These are phyloP conservation scores for Anthoceros angustus DNA, from an alignment of 225 moss, liverwort and hornwort species.

Conservation along the genomic window DNA sequence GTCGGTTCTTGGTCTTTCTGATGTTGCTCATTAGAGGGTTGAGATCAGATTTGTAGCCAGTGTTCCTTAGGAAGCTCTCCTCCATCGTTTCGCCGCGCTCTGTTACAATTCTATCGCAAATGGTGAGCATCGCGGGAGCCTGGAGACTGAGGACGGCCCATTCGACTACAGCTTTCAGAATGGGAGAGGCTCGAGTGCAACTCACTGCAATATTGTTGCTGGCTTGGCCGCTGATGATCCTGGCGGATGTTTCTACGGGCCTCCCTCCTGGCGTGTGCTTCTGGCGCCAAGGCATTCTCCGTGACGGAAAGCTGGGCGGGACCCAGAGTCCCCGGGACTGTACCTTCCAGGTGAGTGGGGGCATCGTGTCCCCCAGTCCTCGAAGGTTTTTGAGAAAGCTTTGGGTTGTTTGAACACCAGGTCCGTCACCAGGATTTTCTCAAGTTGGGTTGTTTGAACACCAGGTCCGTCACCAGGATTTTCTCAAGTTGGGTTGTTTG, in stretches of 20 bases:
- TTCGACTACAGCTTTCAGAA: no score
- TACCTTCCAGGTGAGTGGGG: conserved; percentile 26
- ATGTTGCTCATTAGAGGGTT: no score
- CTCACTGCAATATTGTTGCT: no score
- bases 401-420: conserved; percentile 19
- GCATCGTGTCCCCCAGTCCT: background rate
- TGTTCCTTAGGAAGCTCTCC: no score
- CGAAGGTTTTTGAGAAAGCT: background rate
- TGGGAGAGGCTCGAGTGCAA: no score
- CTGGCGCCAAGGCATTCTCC: conserved; percentile 48
- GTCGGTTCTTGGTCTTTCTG: no score
- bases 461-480: conserved; percentile 44
- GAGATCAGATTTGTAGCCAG: no score
- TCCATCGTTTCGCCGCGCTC: no score
- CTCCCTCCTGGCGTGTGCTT: conserved; percentile 20
- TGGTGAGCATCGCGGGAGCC: no score
- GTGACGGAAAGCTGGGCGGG: conserved; percentile 30
- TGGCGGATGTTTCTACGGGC: background rate
- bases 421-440: conserved; percentile 45
- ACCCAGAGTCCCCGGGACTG: conserved; percentile 28
- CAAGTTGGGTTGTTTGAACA: background rate
- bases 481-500: conserved; percentile 11
- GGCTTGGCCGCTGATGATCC: no score
- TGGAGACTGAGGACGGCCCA: no score
- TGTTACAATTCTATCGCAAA: no score